Evolutionary conservation across 805 yeast species (phyloP).

Genomic region (Wickerhamiella azymoides): DNA sequence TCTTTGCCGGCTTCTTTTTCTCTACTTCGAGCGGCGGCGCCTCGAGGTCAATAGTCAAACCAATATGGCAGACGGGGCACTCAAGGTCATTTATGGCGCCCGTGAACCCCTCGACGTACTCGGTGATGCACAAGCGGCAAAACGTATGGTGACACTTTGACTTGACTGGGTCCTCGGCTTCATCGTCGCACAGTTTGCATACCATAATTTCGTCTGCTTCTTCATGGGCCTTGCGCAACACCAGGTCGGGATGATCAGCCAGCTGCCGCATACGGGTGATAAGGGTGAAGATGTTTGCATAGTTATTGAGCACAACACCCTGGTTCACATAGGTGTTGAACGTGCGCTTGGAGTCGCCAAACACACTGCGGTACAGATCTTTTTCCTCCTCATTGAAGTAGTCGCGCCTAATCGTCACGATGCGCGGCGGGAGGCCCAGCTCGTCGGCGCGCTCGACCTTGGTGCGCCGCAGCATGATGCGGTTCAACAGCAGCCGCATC

Average conservation of each 20-base stretch:
- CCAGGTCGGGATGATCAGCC: slow-evolving; percentile 97
- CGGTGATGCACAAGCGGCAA: slow-evolving; percentile 84
- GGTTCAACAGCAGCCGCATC: slow-evolving; percentile 57
- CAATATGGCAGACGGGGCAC: slow-evolving; percentile 95
- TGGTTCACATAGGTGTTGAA: slow-evolving; percentile 88
- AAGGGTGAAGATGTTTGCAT: slow-evolving; percentile 90
- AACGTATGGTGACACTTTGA: slow-evolving; percentile 88
- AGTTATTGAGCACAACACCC: slow-evolving; percentile 91
- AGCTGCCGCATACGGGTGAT: slow-evolving; percentile 96
- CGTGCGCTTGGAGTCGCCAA: slow-evolving; percentile 72
- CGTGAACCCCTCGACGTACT: slow-evolving; percentile 64
- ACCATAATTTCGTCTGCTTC: slow-evolving; percentile 46
- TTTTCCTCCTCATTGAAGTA: slow-evolving; percentile 88
- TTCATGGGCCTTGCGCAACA: slow-evolving; percentile 45
- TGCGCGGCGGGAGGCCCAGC: slow-evolving; percentile 90
- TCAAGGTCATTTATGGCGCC: slow-evolving; percentile 48
- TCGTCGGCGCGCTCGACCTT: slow-evolving; percentile 96
- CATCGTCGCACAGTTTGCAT: slow-evolving; percentile 92
- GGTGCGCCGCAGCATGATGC: slow-evolving; percentile 86
- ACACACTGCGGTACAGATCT: slow-evolving; percentile 77
- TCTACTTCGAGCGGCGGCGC: slow-evolving; percentile 66
- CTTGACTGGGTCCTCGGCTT: slow-evolving; percentile 94
- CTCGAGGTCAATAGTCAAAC: slow-evolving; percentile 74
- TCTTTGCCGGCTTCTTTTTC: slow-evolving; percentile 37
- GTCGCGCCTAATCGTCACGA: slow-evolving; percentile 78